Base-by-base conservation (phyloP, 257 asterid genomes). In the Asclepias syriaca region DNA sequence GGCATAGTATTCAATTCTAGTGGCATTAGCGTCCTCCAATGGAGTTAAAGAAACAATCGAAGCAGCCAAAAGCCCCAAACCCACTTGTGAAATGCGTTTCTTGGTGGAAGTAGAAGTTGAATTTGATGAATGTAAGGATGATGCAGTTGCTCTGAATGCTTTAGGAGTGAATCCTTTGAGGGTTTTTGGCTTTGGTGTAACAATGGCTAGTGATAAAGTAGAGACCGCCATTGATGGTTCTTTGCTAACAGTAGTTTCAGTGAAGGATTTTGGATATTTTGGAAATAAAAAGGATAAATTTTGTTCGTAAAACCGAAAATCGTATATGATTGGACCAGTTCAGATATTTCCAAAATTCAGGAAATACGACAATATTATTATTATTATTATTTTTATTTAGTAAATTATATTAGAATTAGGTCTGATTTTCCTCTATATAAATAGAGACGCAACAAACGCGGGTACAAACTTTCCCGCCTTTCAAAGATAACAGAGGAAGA, bases 1-100 rank as follows among this genome's bases (percentile, higher is more conserved):
- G 77, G 98, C 98, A 74, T 79, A 92, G 85, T 92, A 92, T 82
- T 92, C 86, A 46, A 92, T 86, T 71, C 97, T 82, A 32, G 96
- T 90, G 81, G 98, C 97, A 45, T 81, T 86, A 14, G 96, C 95
- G 79, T 80, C 89, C 77, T 80, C 89, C 75, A 88, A 54, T 40
- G 98, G 96, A 18, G 88, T 14, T 43, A 88, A 84, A 5, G 89
- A 80, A 70, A 88, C 88, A 72, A 85, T 79, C 0, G 96, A 74
- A 48, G 97, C 89, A 65, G 98, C 91, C 65, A 90, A 56, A 46
- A 92, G 65, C 24, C 98, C 96, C 69, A 86, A 79, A 45, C 96
- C 91, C 66, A 86, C 72, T 66, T 87, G 87, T 73, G 78, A 58
- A 0, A 83, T 37, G 66, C 81, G 87, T 83, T 79, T 88, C 87